Conservation (phyloP, 2,329 filamentous ascomycete genomes). For the Oidium heveae region DNA sequence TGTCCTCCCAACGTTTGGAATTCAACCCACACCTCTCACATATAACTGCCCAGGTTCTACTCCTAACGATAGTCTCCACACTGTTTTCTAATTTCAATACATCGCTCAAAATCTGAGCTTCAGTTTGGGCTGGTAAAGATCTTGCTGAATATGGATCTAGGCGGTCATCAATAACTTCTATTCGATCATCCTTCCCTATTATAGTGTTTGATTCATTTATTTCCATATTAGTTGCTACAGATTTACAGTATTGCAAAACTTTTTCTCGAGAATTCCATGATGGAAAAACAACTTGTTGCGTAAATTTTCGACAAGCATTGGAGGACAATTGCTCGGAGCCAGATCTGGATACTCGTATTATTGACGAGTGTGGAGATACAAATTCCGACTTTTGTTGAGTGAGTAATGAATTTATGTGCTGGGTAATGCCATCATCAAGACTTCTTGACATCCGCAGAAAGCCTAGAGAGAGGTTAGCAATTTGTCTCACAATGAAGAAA, state of each 20-base stretch:
- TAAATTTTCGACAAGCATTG: constrained; percentile 43
- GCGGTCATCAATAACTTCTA: constrained; percentile 49
- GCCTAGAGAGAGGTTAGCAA: constrained; percentile 25
- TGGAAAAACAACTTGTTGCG: constrained; percentile 56
- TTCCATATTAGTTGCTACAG: constrained; percentile 68
- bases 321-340: constrained; percentile 26
- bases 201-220: constrained; percentile 31
- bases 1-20: constrained; percentile 35
- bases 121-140: constrained; percentile 54
- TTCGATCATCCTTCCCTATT: constrained; percentile 38
- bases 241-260: constrained; percentile 69
- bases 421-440: constrained; percentile 80
- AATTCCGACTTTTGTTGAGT: constrained; percentile 51
- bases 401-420: constrained; percentile 73
- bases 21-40: constrained; percentile 44
- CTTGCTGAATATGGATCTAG: constrained; percentile 75
- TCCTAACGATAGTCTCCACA: constrained; percentile 56
- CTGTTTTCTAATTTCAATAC: constrained; percentile 50
- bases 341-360: constrained; percentile 24
- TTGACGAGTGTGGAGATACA: constrained; percentile 52
- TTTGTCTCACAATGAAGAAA: background rate
- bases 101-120: constrained; percentile 55
- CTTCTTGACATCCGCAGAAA: constrained; percentile 73
- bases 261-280: constrained; percentile 68
- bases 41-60: constrained; percentile 59